These are phyloP conservation scores for Oenanthe javanica DNA, from an alignment of 140 eudicot genomes.

Conservation along the genomic window DNA sequence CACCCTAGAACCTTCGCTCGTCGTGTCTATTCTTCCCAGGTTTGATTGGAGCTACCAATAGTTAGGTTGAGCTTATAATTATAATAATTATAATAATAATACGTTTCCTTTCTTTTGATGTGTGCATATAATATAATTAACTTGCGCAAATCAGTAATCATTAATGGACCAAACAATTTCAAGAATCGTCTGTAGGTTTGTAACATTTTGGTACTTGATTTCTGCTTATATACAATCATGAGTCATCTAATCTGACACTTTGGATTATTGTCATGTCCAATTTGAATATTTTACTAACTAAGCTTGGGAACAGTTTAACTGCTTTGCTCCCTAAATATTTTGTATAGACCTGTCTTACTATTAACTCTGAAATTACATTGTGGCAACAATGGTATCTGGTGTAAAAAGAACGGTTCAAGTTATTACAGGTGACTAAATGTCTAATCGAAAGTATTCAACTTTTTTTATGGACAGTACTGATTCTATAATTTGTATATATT, in stretches of 20 bases:
- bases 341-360: not conserved
- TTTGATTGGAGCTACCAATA: not conserved
- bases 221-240: too few species aligned
- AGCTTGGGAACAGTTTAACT: too few species aligned
- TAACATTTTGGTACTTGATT: too few species aligned
- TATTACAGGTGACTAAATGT: not conserved
- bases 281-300: not conserved
- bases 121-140: too few species aligned
- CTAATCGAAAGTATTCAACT: not conserved
- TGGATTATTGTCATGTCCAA: not conserved
- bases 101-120: too few species aligned
- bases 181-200: too few species aligned
- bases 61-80: too few species aligned
- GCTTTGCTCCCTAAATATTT: not conserved
- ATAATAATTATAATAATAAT: too few species aligned
- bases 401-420: not conserved
- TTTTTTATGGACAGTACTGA: not conserved
- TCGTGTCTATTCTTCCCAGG: slow-evolving; percentile 62
- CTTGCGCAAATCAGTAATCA: too few species aligned
- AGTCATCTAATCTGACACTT: too few species aligned
- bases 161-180: too few species aligned
- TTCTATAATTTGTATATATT: not conserved
- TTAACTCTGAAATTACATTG: not conserved
- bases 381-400: not conserved
- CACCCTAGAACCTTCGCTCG: slow-evolving; percentile 47